These are phyloP conservation scores for Trichosanthes cucumerina DNA, from an alignment of 306 rosid species.

Conservation along the genomic window DNA sequence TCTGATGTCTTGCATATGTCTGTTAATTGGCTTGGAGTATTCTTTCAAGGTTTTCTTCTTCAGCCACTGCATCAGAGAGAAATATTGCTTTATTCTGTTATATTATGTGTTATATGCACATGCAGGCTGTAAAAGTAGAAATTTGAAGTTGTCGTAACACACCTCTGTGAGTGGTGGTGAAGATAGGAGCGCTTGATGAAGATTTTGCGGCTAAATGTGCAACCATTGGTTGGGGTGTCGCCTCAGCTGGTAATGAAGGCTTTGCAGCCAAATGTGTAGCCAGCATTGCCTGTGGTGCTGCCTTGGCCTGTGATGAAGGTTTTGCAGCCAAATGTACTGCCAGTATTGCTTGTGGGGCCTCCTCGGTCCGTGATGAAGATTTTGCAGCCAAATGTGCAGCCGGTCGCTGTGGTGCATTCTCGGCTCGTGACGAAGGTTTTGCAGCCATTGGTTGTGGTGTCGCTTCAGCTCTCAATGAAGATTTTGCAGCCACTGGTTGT, in stretches of 20 bases:
- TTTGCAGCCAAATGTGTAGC: not conserved
- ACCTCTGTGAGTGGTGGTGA: slow-evolving; percentile 47
- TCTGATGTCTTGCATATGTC: slow-evolving; percentile 4
- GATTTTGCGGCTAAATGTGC: not conserved
- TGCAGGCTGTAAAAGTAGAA: not conserved
- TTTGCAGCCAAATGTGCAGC: not conserved
- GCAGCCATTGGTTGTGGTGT: not conserved
- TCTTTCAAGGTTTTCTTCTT: slow-evolving; percentile 55
- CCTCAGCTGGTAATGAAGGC: not conserved
- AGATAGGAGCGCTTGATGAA: slow-evolving; percentile 18
- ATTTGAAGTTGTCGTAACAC: slow-evolving; percentile 8
- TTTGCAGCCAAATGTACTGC: not conserved
- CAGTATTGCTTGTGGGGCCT: slow-evolving; percentile 14
- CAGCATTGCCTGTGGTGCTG: not conserved
- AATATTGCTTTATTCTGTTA: slow-evolving; percentile 5
- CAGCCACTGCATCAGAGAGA: slow-evolving; percentile 37
- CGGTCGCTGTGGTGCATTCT: slow-evolving; percentile 21
- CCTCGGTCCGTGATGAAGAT: slow-evolving; percentile 29
- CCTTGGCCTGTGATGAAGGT: not conserved
- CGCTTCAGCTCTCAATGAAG: slow-evolving; percentile 36
- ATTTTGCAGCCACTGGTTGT: slow-evolving; percentile 18
- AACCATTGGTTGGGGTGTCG: not conserved
- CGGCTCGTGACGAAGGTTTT: not conserved
- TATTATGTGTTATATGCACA: not conserved
- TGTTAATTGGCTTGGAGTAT: slow-evolving; percentile 66